A percentile compares a stretch with the other conserved stretches of the same genome.
These are phyloP conservation scores for Passiflora organensis DNA, from an alignment of 345 rosid genomes.

Conservation along the genomic window DNA sequence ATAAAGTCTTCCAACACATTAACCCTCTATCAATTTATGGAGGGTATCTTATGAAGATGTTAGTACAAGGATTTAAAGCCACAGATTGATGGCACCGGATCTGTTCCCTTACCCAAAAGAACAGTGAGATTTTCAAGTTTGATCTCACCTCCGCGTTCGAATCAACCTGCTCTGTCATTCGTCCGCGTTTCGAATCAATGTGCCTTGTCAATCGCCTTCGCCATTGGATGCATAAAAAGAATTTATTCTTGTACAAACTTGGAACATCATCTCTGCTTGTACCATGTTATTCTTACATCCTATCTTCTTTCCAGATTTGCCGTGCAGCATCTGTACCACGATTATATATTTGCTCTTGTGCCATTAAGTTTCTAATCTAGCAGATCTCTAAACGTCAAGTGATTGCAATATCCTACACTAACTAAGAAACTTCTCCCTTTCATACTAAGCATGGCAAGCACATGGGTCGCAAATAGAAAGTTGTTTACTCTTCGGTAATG, in stretches of 20 bases:
- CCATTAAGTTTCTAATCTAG: neutral
- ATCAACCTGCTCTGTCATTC: neutral
- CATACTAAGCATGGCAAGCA: constrained; percentile 6
- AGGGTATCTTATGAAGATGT: neutral
- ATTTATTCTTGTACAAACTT: constrained; percentile 1
- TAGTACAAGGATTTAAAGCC: neutral
- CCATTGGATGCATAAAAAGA: neutral
- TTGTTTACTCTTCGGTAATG: constrained; percentile 10
- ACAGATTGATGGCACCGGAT: neutral
- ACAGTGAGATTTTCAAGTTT: too few species aligned
- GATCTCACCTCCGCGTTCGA: neutral
- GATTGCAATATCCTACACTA: neutral
- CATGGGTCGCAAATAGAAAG: constrained; percentile 8
- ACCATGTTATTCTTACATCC: neutral
- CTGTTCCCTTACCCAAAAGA: too few species aligned
- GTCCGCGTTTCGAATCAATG: constrained; percentile 5
- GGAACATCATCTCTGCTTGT: neutral
- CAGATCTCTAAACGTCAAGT: neutral
- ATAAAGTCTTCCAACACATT: too few species aligned
- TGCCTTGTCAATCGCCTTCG: neutral
- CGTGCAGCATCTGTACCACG: neutral
- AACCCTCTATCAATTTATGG: neutral
- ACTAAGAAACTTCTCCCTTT: neutral
- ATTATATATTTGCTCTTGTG: neutral
- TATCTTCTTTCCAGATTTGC: neutral